phyloP scores from a whole-genome alignment of 768 basidiomycete species.

The Hebeloma cylindrosporum region DNA sequence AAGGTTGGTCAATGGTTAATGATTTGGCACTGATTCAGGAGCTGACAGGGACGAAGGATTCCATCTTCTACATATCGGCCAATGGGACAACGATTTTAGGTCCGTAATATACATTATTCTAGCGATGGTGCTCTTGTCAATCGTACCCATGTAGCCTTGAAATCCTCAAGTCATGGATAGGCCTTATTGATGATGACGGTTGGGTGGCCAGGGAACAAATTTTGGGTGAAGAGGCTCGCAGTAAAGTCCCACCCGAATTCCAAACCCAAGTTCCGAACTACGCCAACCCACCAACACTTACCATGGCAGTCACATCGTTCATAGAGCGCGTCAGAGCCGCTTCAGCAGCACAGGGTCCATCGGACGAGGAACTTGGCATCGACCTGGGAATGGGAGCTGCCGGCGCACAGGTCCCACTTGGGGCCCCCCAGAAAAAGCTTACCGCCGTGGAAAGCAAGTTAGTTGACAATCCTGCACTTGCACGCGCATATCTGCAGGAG shows the following conservation, averaged over 20 bases:
- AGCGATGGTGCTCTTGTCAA: not conserved
- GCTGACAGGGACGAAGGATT: slow-evolving; percentile 90
- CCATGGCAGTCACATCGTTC: slow-evolving; percentile 91
- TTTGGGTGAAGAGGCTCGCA: slow-evolving; percentile 93
- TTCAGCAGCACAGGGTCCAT: slow-evolving; percentile 40
- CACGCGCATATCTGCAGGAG: slow-evolving; percentile 66
- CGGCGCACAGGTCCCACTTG: slow-evolving; percentile 52
- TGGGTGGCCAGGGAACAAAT: slow-evolving; percentile 98
- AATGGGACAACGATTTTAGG: slow-evolving; percentile 87
- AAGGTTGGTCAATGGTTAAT: not conserved
- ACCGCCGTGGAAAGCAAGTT: slow-evolving; percentile 38
- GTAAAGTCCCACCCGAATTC: slow-evolving; percentile 92
- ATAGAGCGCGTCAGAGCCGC: slow-evolving; percentile 66
- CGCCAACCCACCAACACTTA: slow-evolving; percentile 93
- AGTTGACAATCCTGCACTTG: slow-evolving; percentile 59
- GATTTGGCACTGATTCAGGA: slow-evolving; percentile 14
- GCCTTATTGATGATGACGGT: slow-evolving; percentile 88
- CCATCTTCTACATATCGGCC: slow-evolving; percentile 87
- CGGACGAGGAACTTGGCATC: slow-evolving; percentile 66
- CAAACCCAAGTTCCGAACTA: slow-evolving; percentile 91
- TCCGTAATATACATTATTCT: slow-evolving; percentile 6
- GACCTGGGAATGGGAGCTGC: slow-evolving; percentile 53
- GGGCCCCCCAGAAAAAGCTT: slow-evolving; percentile 6
- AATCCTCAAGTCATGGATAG: slow-evolving; percentile 88
- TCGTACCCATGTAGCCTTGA: slow-evolving; percentile 57